Percentiles rank a stretch among this genome's conserved stretches.
Evolutionary conservation across 1,284 basidiomycete genomes (phyloP).

Genomic region (Flammula alnicola): DNA sequence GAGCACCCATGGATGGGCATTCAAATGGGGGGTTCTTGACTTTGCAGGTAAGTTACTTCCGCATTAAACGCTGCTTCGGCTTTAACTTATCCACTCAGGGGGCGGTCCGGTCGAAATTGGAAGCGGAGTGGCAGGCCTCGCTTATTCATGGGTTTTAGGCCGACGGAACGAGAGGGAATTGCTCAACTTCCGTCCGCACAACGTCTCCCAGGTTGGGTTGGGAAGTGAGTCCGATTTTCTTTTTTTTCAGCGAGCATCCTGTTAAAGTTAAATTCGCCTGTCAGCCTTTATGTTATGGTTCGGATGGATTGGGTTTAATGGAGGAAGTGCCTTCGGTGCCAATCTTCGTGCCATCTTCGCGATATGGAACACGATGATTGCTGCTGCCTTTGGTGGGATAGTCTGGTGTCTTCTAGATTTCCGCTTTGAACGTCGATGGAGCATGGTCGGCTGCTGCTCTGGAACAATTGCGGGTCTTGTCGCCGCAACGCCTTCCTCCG

Average conservation of each 20-base stretch:
- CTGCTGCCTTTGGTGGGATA: slow-evolving; percentile 77
- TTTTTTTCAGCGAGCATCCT: background rate
- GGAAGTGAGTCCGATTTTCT: slow-evolving; percentile 56
- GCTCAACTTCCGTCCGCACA: slow-evolving; percentile 91
- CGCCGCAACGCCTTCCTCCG: slow-evolving; percentile 86
- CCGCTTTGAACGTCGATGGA: slow-evolving; percentile 80
- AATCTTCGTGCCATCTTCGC: slow-evolving; percentile 89
- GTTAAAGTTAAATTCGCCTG: slow-evolving; percentile 1
- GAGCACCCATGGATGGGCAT: slow-evolving; percentile 76
- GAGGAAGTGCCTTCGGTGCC: slow-evolving; percentile 85
- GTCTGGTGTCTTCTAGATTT: slow-evolving; percentile 92
- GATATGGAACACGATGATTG: slow-evolving; percentile 88
- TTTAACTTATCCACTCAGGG: slow-evolving; percentile 48
- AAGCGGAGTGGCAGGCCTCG: slow-evolving; percentile 86
- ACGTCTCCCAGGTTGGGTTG: slow-evolving; percentile 87
- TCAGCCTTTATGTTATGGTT: slow-evolving; percentile 79
- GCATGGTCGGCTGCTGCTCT: slow-evolving; percentile 88
- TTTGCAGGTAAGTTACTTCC: slow-evolving; percentile 66
- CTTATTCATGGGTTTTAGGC: slow-evolving; percentile 86
- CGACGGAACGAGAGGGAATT: slow-evolving; percentile 80
- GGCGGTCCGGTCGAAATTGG: slow-evolving; percentile 95
- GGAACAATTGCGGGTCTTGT: slow-evolving; percentile 91
- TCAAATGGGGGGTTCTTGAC: slow-evolving; percentile 90
- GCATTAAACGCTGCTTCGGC: slow-evolving; percentile 5
- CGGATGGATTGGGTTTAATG: slow-evolving; percentile 79